Evolutionary conservation across 169 alveolate species (phyloP), one percentile per base, ranked within the genome.

Genomic region (Miamiensis avidus): DNA sequence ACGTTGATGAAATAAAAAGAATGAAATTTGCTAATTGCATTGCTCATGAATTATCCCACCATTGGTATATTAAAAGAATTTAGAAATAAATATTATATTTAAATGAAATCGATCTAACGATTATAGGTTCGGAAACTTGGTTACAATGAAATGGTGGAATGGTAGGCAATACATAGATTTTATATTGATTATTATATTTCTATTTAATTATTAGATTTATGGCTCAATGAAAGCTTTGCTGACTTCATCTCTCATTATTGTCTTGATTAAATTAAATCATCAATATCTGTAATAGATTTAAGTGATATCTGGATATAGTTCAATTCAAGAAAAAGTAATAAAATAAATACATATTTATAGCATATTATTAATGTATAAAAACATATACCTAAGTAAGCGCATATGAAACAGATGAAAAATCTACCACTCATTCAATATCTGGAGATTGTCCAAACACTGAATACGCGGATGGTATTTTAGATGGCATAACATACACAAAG

Each of bases 111-210:
- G 91, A 89, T 49, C 4, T 49, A 49, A 11, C 4, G 4, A 49
- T 49, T 4, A 49, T 49, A 49, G 92, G 92, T 96, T 94, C 83
- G 98, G 98, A 1, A 92, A 96, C 85, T 86, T 94, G 83, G 99
- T 97, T 4, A 96, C 98, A 28, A 96, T 96, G 98, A 93, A 92
- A 81, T 96, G 99, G 99, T 97, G 99, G 99, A 95, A 96, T n/a
- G n/a, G n/a, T n/a, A n/a, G n/a, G n/a, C n/a, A n/a, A n/a, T n/a
- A n/a, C n/a, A n/a, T n/a, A n/a, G n/a, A n/a, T n/a, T n/a, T n/a
- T n/a, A n/a, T n/a, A n/a, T n/a, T n/a, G n/a, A n/a, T n/a, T n/a
- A n/a, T n/a, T n/a, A n/a, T n/a, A n/a, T n/a, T n/a, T n/a, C n/a
- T n/a, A n/a, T n/a, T n/a, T n/a, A n/a, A n/a, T n/a, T n/a, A n/a